Percentiles rank a stretch among this genome's conserved stretches.
phyloP scores from a whole-genome alignment of 352 stramenopile genomes.

The Phytophthora capsici region DNA sequence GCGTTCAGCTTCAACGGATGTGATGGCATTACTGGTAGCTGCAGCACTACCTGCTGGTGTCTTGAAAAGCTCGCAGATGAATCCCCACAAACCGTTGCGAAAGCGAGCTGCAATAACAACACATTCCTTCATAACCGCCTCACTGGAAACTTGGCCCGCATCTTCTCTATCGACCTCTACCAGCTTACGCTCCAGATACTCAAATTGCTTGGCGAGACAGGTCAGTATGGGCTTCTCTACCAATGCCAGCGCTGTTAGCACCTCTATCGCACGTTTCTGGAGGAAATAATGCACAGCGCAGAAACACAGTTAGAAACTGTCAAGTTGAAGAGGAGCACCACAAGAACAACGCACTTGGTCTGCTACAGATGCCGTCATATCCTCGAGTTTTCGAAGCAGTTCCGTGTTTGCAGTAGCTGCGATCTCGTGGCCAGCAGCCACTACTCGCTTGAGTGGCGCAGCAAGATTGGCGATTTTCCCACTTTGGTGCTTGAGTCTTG shows the following conservation, averaged over 20 bases:
- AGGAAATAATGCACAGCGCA: conserved; percentile 4
- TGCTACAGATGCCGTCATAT: conserved; percentile 58
- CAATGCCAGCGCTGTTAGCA: conserved; percentile 62
- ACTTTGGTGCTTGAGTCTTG: conserved; percentile 69
- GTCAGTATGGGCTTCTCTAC: conserved; percentile 71
- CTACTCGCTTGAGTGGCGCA: conserved; percentile 57
- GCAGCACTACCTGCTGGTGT: conserved; percentile 34
- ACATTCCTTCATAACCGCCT: conserved; percentile 62
- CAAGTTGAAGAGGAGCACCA: background rate
- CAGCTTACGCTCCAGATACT: conserved; percentile 64
- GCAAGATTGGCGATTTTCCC: conserved; percentile 61
- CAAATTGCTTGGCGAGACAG: conserved; percentile 75
- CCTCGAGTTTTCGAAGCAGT: conserved; percentile 68
- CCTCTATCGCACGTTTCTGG: conserved; percentile 65
- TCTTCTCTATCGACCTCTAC: conserved; percentile 33
- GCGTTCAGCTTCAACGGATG: conserved; percentile 67
- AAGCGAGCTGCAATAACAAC: conserved; percentile 66
- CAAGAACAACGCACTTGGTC: conserved; percentile 50
- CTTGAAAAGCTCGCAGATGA: conserved; percentile 83
- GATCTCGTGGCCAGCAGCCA: conserved; percentile 65
- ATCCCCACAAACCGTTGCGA: conserved; percentile 68
- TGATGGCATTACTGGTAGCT: conserved; percentile 42
- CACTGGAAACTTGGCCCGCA: conserved; percentile 17
- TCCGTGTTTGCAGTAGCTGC: conserved; percentile 63
- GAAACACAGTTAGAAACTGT: conserved; percentile 5